Evolutionary conservation across 257 asterid genomes (phyloP).

Genomic region (Catharanthus roseus): DNA sequence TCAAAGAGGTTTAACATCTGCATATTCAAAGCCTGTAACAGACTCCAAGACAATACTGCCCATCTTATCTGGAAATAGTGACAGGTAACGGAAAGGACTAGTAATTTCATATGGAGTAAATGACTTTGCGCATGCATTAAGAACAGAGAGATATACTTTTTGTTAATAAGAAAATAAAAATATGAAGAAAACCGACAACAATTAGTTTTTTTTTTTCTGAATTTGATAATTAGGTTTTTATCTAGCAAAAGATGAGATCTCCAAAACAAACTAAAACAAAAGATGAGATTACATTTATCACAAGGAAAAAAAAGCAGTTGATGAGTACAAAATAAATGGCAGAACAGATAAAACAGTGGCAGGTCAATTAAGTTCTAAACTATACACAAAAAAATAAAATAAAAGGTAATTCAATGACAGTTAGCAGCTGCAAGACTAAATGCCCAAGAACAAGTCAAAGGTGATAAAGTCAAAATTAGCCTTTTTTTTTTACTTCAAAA

Average conservation of each 20-base stretch:
- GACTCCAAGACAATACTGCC: background rate
- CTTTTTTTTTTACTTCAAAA: background rate
- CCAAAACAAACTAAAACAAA: no score
- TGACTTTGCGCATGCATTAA: background rate
- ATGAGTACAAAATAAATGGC: background rate
- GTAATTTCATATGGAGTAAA: background rate
- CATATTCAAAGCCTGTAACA: background rate
- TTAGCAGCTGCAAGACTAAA: background rate
- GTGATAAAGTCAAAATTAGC: background rate
- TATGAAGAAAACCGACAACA: background rate
- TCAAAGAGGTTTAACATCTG: background rate
- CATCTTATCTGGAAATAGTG: background rate
- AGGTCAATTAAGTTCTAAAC: background rate
- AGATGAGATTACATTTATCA: background rate
- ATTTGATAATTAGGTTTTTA: background rate
- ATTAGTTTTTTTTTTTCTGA: no score
- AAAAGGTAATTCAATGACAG: background rate
- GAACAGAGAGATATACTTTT: background rate
- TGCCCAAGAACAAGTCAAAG: background rate
- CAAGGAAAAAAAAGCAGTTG: background rate
- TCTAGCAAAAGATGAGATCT: background rate
- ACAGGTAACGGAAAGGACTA: background rate
- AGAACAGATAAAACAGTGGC: background rate
- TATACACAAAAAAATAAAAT: background rate
- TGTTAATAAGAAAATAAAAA: background rate